Evolutionary conservation across 345 rosid genomes (phyloP).

Genomic region (Theobroma cacao): DNA sequence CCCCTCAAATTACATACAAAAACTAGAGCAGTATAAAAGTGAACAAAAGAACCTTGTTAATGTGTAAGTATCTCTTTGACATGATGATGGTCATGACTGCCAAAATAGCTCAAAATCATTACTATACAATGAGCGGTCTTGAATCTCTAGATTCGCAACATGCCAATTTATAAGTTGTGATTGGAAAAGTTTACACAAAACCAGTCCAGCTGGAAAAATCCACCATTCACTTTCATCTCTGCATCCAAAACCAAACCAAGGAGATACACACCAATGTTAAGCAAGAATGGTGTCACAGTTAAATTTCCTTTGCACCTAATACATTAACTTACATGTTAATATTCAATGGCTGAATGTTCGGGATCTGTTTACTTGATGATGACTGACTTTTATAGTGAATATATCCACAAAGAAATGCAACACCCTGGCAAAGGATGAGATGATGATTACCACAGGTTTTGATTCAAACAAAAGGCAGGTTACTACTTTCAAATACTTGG

Average conservation of each 20-base stretch:
- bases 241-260: conserved; percentile 30
- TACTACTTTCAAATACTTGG: background rate
- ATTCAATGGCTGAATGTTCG: conserved; percentile 88
- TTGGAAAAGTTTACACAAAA: conserved; percentile 80
- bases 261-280: conserved; percentile 7
- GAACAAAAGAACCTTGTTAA: conserved; percentile 16
- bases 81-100: conserved; percentile 63
- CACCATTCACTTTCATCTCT: conserved; percentile 99
- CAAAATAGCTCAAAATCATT: conserved; percentile 84
- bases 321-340: conserved; percentile 80
- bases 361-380: conserved; percentile 55
- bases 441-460: background rate
- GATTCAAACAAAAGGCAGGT: background rate
- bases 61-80: conserved; percentile 12
- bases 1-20: conserved; percentile 30
- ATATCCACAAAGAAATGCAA: conserved; percentile 91
- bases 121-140: conserved; percentile 97
- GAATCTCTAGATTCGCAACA: conserved; percentile 94
- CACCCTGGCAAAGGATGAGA: conserved; percentile 46
- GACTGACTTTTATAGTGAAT: conserved; percentile 67
- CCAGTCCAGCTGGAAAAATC: conserved; percentile 93
- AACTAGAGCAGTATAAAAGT: background rate
- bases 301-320: background rate
- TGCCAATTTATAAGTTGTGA: conserved; percentile 96
- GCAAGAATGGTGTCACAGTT: too few relatives aligned